These are phyloP conservation scores for Albifimbria verrucaria DNA, from an alignment of 2,329 filamentous ascomycete species.

Conservation along the genomic window DNA sequence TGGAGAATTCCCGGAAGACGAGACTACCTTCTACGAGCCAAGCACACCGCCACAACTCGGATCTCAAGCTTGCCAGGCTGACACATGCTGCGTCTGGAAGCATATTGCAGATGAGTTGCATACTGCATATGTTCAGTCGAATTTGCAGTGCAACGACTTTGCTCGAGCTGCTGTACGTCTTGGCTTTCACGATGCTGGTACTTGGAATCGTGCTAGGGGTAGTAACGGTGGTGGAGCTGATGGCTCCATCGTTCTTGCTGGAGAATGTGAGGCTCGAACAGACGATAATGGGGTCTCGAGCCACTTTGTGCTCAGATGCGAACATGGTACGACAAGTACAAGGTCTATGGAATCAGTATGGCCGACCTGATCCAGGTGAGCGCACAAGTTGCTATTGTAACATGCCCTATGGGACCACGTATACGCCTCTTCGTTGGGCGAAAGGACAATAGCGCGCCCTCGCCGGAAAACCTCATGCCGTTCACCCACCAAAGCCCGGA, in stretches of 20 bases:
- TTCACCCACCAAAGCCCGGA: conserved; percentile 33
- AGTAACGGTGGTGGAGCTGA: conserved; percentile 37
- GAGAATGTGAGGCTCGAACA: conserved; percentile 32
- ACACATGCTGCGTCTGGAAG: neutral
- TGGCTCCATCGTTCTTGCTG: conserved; percentile 35
- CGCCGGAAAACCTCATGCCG: conserved; percentile 38
- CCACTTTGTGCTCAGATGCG: conserved; percentile 30
- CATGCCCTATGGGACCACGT: conserved; percentile 23
- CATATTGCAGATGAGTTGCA: neutral
- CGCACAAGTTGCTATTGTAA: conserved; percentile 37
- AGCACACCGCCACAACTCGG: neutral
- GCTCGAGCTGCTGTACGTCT: neutral
- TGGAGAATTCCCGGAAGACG: neutral
- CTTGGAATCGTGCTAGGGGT: conserved; percentile 20
- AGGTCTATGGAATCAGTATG: conserved; percentile 31
- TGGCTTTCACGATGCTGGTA: neutral
- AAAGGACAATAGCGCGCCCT: conserved; percentile 33
- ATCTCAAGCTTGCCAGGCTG: neutral
- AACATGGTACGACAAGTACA: conserved; percentile 24
- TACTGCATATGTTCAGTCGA: neutral
- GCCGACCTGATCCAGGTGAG: conserved; percentile 52
- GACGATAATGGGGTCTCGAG: conserved; percentile 38
- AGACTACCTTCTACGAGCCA: neutral
- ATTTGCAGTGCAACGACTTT: neutral
- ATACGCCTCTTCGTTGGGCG: conserved; percentile 47